Evolutionary conservation across 2,329 filamentous ascomycete species (phyloP).

Genomic region (Acephala macrosclerotiorum): DNA sequence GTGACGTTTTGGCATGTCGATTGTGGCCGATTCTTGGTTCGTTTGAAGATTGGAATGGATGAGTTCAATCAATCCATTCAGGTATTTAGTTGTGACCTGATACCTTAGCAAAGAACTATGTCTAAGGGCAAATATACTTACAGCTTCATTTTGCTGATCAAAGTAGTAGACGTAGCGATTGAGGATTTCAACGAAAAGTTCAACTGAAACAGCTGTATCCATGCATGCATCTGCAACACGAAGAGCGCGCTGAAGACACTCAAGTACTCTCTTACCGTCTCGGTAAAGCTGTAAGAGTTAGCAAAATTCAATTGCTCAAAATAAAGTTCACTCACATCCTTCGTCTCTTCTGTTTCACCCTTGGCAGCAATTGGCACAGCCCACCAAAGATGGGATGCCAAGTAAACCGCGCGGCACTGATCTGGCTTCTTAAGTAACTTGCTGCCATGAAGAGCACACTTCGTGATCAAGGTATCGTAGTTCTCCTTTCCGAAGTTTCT

Average conservation of each 20-base stretch:
- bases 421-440: constrained; percentile 98
- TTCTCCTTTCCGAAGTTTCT: constrained; percentile 95
- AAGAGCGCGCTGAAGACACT: constrained; percentile 93
- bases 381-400: constrained; percentile 99
- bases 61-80: constrained; percentile 96
- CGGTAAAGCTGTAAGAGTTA: constrained; percentile 77
- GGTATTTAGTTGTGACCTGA: constrained; percentile 90
- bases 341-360: constrained; percentile 79
- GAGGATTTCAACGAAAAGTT: constrained; percentile 97
- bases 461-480: constrained; percentile 98
- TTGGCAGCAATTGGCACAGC: constrained; percentile 81
- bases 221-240: constrained; percentile 98
- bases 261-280: constrained; percentile 94
- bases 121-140: constrained; percentile 46
- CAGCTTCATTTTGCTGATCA: constrained; percentile 97
- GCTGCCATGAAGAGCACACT: constrained; percentile 94
- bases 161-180: constrained; percentile 99
- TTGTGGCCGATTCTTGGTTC: constrained; percentile 79
- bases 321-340: constrained; percentile 65
- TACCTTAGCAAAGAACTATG: constrained; percentile 24
- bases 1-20: constrained; percentile 91
- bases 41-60: constrained; percentile 95
- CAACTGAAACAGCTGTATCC: constrained; percentile 96
- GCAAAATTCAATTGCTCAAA: constrained; percentile 17
- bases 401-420: constrained; percentile 94